A percentile compares a stretch with the other conserved stretches of the same genome.
Conservation (phyloP, 179 eudicot genomes). For the Spergularia azorica region DNA sequence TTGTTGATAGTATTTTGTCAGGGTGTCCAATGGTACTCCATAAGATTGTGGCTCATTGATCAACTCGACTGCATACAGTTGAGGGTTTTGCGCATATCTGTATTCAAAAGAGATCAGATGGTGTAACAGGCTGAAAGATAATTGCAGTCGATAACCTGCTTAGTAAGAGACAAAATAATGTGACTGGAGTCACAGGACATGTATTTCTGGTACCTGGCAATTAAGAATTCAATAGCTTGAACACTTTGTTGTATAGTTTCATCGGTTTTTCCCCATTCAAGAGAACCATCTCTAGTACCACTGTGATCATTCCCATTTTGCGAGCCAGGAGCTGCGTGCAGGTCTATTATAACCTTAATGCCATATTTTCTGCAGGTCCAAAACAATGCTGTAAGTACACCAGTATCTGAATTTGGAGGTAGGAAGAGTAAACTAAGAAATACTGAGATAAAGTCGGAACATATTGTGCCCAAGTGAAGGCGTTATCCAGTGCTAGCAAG, state of each 20-base stretch:
- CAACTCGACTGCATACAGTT: conserved; percentile 67
- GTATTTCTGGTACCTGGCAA: conserved; percentile 46
- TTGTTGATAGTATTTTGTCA: conserved; percentile 47
- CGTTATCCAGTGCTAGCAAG: conserved; percentile 64
- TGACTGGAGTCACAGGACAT: not conserved
- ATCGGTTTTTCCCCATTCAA: conserved; percentile 70
- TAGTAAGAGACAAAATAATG: not conserved
- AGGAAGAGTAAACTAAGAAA: not conserved
- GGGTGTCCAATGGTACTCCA: conserved; percentile 42
- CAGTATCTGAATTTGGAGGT: not conserved
- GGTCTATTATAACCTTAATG: conserved; percentile 61
- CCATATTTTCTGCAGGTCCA: conserved; percentile 50
- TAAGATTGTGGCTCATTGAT: conserved; percentile 69
- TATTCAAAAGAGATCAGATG: not conserved
- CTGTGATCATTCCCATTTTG: conserved; percentile 77
- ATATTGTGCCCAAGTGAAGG: conserved; percentile 81
- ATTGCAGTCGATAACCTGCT: not conserved
- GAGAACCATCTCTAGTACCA: conserved; percentile 58
- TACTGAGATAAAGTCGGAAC: not conserved
- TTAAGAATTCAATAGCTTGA: conserved; percentile 57
- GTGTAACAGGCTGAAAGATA: not conserved
- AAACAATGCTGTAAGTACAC: not conserved
- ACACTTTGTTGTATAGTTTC: conserved; percentile 62
- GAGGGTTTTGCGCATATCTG: conserved; percentile 55
- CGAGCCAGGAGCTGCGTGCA: conserved; percentile 82